Evolutionary conservation across 257 asterid species (phyloP), one percentile per base, ranked within the genome.

Genomic region (Przewalskia tangutica): DNA sequence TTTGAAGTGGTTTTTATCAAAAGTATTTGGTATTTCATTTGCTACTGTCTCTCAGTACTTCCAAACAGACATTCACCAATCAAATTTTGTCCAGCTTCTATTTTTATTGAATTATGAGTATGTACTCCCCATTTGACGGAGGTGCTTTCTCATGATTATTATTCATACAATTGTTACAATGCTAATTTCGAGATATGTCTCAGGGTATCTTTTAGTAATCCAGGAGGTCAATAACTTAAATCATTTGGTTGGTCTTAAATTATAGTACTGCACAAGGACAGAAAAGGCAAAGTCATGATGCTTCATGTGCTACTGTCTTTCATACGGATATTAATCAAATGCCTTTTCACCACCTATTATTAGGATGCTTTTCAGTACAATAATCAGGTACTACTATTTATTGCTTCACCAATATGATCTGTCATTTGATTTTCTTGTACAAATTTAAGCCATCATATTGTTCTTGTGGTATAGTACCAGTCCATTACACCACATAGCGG

Each of bases 281-380:
- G 11, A 46, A 5, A 20, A 48, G 59, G 42, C 4, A 71, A 48
- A 18, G 38, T 18, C 77, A 68, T n/a, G 77, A 42, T 68, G 36
- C 36, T 70, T 70, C 77, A 70, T 70, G 36, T 42, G 38, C 56
- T 70, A 70, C 77, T 70, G 56, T 42, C 78, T 70, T 70, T 70
- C 40, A 70, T 44, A 11, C 1, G 6, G 58, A 10, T 48, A 70
- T 44, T 12, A 44, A 11, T 18, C 38, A 44, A 2, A 20, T 48
- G 76, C 18, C n/a, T 10, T 70, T 10, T 36, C 50, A 71, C 58
- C 58, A 18, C 12, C 58, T 44, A 71, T 44, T 71, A 18, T 71
- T 38, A 11, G 58, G 58, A 20, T 18, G 20, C 2, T 46, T 46
- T 48, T 5, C n/a, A 11, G 78, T 23, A 11, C 40, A 20, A 44